phyloP scores from a whole-genome alignment of 2,329 filamentous ascomycete species.

The Colletotrichum sp. region DNA sequence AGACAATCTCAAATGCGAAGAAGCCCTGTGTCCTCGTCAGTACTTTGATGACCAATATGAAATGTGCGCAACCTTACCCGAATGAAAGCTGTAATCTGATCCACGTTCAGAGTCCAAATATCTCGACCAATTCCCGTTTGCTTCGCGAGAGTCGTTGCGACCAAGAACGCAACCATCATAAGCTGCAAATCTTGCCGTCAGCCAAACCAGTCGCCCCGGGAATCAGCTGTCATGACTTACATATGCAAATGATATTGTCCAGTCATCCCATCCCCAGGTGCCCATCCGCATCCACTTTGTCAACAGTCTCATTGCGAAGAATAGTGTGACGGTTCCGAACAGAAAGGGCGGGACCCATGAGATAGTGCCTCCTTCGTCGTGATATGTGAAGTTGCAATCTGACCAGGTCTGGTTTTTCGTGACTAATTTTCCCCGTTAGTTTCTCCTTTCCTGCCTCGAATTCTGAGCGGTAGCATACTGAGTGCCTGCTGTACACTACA shows the following conservation, averaged over 20 bases:
- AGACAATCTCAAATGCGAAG: slow-evolving; percentile 11
- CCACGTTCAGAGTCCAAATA: slow-evolving; percentile 1
- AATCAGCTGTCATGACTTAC: not conserved
- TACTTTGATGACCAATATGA: not conserved
- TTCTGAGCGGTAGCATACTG: no score
- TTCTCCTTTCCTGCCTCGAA: no score
- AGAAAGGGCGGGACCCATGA: slow-evolving; percentile 1
- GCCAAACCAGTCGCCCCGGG: not conserved
- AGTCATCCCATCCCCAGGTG: slow-evolving; percentile 10
- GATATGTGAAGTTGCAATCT: not conserved
- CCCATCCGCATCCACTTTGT: not conserved
- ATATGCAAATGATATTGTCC: slow-evolving; percentile 1
- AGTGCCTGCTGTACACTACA: slow-evolving; percentile 15
- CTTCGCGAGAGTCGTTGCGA: not conserved
- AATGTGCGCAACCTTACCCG: not conserved
- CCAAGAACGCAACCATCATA: slow-evolving; percentile 11
- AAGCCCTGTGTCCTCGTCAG: not conserved
- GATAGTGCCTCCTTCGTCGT: slow-evolving; percentile 7
- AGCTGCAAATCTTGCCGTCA: not conserved
- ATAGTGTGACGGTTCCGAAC: not conserved
- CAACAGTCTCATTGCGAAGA: not conserved
- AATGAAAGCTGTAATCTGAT: not conserved
- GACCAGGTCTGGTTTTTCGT: slow-evolving; percentile 13
- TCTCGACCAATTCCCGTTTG: not conserved
- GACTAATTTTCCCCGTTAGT: not conserved